A percentile compares a stretch with the other conserved stretches of the same genome.
Evolutionary conservation across 257 asterid genomes (phyloP).

Genomic region (Solanum lycopersicoides): DNA sequence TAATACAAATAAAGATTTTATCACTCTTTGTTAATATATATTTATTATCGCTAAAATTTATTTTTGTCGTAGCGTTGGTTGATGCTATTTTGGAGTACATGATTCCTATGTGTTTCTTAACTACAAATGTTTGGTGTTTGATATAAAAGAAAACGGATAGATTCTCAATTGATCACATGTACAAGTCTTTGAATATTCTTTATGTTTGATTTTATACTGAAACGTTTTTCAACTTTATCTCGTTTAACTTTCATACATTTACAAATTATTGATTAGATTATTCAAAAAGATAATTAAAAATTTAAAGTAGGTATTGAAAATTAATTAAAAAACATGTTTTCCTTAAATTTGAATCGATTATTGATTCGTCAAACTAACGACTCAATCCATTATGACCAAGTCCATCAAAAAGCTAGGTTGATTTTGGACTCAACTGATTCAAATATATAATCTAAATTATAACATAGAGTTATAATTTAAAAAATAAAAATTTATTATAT

Average conservation of each 20-base stretch:
- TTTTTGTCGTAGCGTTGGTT: not conserved
- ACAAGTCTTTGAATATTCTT: not conserved
- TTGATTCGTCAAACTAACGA: not conserved
- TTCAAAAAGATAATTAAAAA: not conserved
- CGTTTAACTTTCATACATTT: not conserved
- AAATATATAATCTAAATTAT: not conserved
- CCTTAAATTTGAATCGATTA: not conserved
- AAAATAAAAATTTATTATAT: not conserved
- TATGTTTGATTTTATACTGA: not conserved
- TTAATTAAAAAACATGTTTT: too few relatives aligned
- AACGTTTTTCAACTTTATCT: not conserved
- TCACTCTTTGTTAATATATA: too few relatives aligned
- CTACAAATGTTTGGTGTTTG: not conserved
- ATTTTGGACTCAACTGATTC: not conserved
- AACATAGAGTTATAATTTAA: not conserved
- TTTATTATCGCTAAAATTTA: too few relatives aligned
- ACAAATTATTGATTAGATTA: not conserved
- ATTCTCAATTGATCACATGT: not conserved
- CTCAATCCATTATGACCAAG: not conserved
- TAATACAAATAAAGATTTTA: rapidly evolving
- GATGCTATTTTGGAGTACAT: not conserved
- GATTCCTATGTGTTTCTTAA: not conserved
- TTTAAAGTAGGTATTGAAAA: not conserved
- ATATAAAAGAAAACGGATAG: not conserved
- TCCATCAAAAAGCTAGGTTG: not conserved